These are phyloP conservation scores for Gentiana macrophylla DNA, from an alignment of 257 asterid genomes.

Conservation along the genomic window DNA sequence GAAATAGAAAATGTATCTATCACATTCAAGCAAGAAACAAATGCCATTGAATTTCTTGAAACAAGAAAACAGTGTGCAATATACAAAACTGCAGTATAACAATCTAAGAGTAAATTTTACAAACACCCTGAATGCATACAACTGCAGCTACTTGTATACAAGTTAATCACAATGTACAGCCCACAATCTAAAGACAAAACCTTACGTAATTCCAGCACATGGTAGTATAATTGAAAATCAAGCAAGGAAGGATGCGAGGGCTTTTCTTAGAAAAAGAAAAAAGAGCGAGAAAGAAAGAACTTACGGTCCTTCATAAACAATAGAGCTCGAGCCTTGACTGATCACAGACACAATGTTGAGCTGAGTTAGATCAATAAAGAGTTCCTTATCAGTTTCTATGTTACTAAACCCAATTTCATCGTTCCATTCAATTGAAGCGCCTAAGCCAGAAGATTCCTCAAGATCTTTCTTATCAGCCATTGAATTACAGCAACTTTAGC, in stretches of 20 bases:
- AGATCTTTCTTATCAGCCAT: constrained; percentile 25
- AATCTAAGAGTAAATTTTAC: no score
- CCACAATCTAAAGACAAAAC: no score
- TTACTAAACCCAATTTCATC: constrained; percentile 5
- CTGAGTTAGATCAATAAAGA: constrained; percentile 28
- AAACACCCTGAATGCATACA: no score
- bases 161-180: no score
- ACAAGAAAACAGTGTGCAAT: no score
- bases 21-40: no score
- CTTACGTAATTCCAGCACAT: no score
- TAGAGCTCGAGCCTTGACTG: constrained; percentile 39
- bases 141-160: no score
- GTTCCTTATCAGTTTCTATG: constrained; percentile 16
- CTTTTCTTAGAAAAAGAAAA: not conserved
- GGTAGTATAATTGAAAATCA: no score
- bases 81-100: no score
- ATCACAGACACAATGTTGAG: constrained; percentile 36
- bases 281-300: constrained; percentile 7
- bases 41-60: no score
- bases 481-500: not conserved
- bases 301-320: constrained; percentile 51
- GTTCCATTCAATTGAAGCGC: not conserved
- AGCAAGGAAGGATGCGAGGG: not conserved
- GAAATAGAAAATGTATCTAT: no score
- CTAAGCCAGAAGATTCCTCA: constrained; percentile 15